A percentile compares a stretch with the other conserved stretches of the same genome.
These are phyloP conservation scores for Apophysomyces elegans DNA, from an alignment of 371 early-diverging fungal species.

Conservation along the genomic window DNA sequence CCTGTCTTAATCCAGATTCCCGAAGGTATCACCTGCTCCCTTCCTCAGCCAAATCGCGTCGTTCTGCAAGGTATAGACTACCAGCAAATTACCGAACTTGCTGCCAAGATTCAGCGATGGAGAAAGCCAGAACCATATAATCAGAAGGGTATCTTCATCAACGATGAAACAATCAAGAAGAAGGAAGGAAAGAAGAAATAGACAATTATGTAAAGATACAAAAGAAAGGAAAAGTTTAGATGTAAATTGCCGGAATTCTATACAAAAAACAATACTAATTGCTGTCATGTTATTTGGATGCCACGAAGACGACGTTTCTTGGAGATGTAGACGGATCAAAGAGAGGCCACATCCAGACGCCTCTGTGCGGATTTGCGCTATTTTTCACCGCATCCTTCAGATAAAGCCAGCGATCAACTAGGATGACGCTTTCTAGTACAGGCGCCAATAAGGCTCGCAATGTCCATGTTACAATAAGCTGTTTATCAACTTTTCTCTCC, in stretches of 20 bases:
- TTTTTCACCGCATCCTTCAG: constrained; percentile 52
- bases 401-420: constrained; percentile 76
- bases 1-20: constrained; percentile 83
- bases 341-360: constrained; percentile 50
- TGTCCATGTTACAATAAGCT: constrained; percentile 81
- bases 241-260: constrained; percentile 12
- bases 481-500: constrained; percentile 46
- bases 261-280: constrained; percentile 10
- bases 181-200: constrained; percentile 96
- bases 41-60: constrained; percentile 89
- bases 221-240: constrained; percentile 8
- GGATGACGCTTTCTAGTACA: constrained; percentile 74
- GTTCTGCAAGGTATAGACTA: constrained; percentile 80
- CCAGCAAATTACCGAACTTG: constrained; percentile 86
- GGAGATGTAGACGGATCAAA: constrained; percentile 46
- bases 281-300: constrained; percentile 33
- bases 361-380: constrained; percentile 14
- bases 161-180: constrained; percentile 96
- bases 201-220: constrained; percentile 15
- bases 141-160: constrained; percentile 97
- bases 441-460: constrained; percentile 73
- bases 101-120: constrained; percentile 90
- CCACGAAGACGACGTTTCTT: constrained; percentile 47
- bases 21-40: constrained; percentile 72
- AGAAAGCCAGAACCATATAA: constrained; percentile 98